A percentile compares a stretch with the other conserved stretches of the same genome.
These are phyloP conservation scores for Medicago lupulina DNA, from an alignment of 306 rosid species.

Conservation along the genomic window DNA sequence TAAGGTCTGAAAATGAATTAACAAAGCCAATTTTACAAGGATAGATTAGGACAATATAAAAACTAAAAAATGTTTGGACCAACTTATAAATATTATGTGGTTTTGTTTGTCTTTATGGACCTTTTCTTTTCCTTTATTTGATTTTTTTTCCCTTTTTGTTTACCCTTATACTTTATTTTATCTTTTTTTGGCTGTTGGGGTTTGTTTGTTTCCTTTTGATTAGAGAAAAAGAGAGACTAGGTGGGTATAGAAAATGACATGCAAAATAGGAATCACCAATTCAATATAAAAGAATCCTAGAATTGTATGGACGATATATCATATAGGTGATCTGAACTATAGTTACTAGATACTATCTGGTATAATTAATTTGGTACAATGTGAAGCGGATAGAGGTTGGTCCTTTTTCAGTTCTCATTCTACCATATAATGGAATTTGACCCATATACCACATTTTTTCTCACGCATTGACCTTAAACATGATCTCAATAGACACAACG, in stretches of 20 bases:
- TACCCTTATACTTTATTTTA: conserved; percentile 39
- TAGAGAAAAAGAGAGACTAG: conserved; percentile 57
- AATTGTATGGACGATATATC: conserved; percentile 48
- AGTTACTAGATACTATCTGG: conserved; percentile 6
- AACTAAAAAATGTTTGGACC: neutral
- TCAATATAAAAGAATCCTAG: conserved; percentile 62
- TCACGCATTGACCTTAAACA: conserved; percentile 56
- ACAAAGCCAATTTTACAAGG: too few species aligned
- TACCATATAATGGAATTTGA: conserved; percentile 54
- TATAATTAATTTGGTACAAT: conserved; percentile 31
- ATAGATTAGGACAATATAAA: too few species aligned
- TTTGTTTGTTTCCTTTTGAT: conserved; percentile 62
- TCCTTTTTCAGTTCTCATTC: conserved; percentile 21
- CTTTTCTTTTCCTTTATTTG: conserved; percentile 22
- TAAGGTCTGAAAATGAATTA: too few species aligned
- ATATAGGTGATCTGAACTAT: conserved; percentile 12
- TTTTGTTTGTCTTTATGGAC: conserved; percentile 52
- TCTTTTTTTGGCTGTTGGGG: conserved; percentile 45
- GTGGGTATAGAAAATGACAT: conserved; percentile 77
- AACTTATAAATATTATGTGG: neutral
- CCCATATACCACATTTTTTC: conserved; percentile 51
- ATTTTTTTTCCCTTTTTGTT: neutral
- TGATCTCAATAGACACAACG: conserved; percentile 45
- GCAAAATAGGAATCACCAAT: conserved; percentile 47
- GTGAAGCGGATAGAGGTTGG: conserved; percentile 41